Conservation (phyloP, 2,329 filamentous ascomycete species). For the Aureobasidium mangrovei region DNA sequence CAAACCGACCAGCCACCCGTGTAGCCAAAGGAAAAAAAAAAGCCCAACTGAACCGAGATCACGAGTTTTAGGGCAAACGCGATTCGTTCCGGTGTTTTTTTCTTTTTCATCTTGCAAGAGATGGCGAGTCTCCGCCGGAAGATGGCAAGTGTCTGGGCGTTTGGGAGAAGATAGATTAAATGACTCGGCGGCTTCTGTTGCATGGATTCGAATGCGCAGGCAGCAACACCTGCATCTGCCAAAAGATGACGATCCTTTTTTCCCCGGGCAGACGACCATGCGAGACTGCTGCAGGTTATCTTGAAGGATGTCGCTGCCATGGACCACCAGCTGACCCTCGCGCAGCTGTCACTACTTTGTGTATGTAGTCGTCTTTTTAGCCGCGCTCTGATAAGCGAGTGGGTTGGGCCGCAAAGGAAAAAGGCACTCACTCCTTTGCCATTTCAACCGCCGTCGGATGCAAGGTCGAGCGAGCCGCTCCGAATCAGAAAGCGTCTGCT, state of each 20-base stretch:
- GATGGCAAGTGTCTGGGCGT: background rate
- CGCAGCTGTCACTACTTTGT: background rate
- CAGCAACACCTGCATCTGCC: conserved; percentile 11
- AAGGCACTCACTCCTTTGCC: background rate
- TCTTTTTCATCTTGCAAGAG: background rate
- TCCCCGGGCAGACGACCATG: background rate
- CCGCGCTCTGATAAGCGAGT: conserved; percentile 7
- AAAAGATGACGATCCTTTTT: conserved; percentile 1
- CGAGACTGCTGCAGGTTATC: background rate
- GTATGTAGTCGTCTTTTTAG: background rate
- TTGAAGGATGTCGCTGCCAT: background rate
- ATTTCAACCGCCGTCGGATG: conserved; percentile 7
- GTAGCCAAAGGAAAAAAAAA: background rate
- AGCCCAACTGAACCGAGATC: background rate
- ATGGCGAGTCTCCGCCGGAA: background rate
- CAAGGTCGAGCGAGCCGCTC: background rate
- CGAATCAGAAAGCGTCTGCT: conserved; percentile 3
- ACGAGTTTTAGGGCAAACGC: background rate
- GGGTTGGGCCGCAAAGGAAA: background rate
- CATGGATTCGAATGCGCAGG: background rate
- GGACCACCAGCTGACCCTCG: background rate
- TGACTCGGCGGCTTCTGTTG: background rate
- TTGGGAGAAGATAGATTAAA: background rate
- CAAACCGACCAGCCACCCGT: conserved; percentile 11
- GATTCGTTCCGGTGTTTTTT: background rate